Conservation (phyloP, 371 early-diverging fungal species). For the Mortierella sp. region DNA sequence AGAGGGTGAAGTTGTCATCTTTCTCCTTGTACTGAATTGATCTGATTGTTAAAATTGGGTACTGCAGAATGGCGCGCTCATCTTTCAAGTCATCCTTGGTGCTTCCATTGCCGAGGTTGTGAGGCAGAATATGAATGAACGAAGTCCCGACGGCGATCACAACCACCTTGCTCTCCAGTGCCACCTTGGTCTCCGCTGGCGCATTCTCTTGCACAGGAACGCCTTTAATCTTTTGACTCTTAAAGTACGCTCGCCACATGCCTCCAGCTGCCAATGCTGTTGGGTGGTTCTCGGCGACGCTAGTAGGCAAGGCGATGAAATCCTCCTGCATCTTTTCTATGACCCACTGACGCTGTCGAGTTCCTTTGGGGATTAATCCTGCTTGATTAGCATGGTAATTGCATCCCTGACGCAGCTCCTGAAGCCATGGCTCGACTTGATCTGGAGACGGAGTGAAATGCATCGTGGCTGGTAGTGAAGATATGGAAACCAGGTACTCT, state of each 20-base stretch:
- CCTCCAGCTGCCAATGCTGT: constrained; percentile 54
- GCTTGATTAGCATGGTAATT: constrained; percentile 52
- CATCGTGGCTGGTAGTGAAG: constrained; percentile 51
- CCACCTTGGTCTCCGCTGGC: constrained; percentile 31
- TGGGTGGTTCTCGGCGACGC: constrained; percentile 48
- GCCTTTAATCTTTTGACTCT: constrained; percentile 46
- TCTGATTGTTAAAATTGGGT: constrained; percentile 48
- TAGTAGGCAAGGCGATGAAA: constrained; percentile 40
- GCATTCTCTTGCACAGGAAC: constrained; percentile 27
- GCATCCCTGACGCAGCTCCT: constrained; percentile 52
- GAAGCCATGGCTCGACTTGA: constrained; percentile 40
- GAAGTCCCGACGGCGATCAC: constrained; percentile 51
- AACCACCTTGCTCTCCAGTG: constrained; percentile 35
- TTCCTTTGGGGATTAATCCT: constrained; percentile 45
- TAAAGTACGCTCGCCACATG: constrained; percentile 55
- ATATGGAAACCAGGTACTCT: constrained; percentile 50
- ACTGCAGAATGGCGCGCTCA: constrained; percentile 52
- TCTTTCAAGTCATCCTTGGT: constrained; percentile 56
- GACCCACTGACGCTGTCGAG: constrained; percentile 52
- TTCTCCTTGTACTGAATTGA: constrained; percentile 45
- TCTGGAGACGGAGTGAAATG: constrained; percentile 49
- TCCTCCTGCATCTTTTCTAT: constrained; percentile 47
- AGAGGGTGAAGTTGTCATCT: constrained; percentile 47
- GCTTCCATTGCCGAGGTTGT: constrained; percentile 53
- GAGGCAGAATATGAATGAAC: constrained; percentile 43